phyloP scores from a whole-genome alignment of 495 filamentous ascomycete species.

The Neurospora sp. region DNA sequence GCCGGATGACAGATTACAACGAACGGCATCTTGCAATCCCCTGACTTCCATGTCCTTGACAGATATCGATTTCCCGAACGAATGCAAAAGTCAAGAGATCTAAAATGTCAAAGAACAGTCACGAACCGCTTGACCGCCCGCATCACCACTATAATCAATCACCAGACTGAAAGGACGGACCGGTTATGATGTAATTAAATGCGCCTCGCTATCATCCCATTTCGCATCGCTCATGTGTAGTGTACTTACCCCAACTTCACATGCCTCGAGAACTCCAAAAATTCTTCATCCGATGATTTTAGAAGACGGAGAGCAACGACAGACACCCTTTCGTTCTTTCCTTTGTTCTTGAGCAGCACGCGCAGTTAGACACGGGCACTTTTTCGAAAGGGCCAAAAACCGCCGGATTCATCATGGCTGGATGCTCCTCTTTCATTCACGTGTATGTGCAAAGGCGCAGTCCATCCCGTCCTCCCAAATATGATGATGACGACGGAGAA shows the following conservation, averaged over 20 bases:
- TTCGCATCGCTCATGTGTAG: background rate
- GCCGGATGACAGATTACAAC: too few relatives aligned
- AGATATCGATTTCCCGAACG: background rate
- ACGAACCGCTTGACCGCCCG: background rate
- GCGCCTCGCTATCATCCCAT: background rate
- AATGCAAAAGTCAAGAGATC: background rate
- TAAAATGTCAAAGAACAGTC: background rate
- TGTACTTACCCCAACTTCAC: background rate
- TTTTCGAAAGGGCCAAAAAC: background rate
- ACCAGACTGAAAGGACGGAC: background rate
- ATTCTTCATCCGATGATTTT: background rate
- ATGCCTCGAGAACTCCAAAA: background rate
- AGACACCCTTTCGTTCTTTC: background rate
- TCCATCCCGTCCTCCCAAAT: too few relatives aligned
- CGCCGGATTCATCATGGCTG: background rate
- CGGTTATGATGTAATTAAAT: background rate
- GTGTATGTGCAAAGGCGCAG: background rate
- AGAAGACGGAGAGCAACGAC: background rate
- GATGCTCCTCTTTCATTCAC: background rate
- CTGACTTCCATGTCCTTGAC: background rate
- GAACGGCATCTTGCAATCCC: background rate
- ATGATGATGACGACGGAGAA: background rate
- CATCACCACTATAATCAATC: background rate
- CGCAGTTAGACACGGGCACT: background rate
- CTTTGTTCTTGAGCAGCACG: background rate